Base-by-base conservation (phyloP, 768 basidiomycete species). In the Russula griseocarnosa region DNA sequence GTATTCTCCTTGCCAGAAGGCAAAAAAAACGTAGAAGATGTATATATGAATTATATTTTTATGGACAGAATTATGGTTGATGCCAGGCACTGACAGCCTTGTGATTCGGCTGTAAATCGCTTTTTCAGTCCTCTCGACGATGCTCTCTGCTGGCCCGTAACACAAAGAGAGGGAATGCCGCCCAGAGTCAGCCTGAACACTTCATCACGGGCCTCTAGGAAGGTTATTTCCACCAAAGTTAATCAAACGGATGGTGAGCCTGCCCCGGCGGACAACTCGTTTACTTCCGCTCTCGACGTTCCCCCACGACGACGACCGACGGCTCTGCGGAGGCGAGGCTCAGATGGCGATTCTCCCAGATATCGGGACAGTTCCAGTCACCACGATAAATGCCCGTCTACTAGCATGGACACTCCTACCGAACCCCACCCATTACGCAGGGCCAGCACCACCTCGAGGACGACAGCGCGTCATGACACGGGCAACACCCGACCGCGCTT, bases 251-350 rank as follows among this genome's bases (percentile, higher is more conserved):
- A 28, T 32, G 22, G 52, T 11, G n/a, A 40, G 1, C 38, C 44
- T 22, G 14, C 44, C 28, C 16, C 14, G 6, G 46, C 63, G 18
- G 46, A 38, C 55, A 67, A 54, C 6, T 36, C 66, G 26, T 68
- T 67, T 65, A 67, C 67, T 51, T 68, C 67, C 50, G 67, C 67
- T 13, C 49, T 68, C 24, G 58, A 61, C 16, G 13, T 40, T n/a
- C 42, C 40, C 44, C 10, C 57, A 9, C 50, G 50, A 4, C 60
- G 57, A 49, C 60, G 57, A 49, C 61, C 55, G 18, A 59, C 66
- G 5, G 38, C 49, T 34, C 32, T 67, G 28, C 67, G 67, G 2
- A 57, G 74, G 20, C 72, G 74, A 44, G 73, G 73, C 30, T 75
- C 74, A 10, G 74, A 75, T 54, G 70, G 67, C 20, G 56, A 68